These are phyloP conservation scores for Suillus sp. DNA, from an alignment of 768 basidiomycete species.

Conservation along the genomic window DNA sequence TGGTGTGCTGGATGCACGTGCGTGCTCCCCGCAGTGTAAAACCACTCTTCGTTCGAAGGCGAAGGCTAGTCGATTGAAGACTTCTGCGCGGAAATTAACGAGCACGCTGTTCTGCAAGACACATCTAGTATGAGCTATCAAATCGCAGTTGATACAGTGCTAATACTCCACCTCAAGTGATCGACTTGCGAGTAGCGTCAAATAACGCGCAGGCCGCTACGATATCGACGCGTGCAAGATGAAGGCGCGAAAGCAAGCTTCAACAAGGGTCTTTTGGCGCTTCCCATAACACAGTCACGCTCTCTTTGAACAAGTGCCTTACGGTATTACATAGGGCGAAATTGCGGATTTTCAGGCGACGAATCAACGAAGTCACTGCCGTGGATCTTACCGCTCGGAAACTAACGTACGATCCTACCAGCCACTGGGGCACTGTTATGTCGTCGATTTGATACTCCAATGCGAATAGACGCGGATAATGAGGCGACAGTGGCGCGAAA, in stretches of 20 bases:
- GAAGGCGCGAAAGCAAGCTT: not conserved
- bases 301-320: not conserved
- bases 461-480: not conserved
- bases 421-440: not conserved
- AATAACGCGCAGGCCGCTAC: not conserved
- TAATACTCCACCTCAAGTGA: not conserved
- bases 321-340: not conserved
- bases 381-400: not conserved
- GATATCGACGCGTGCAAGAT: not conserved
- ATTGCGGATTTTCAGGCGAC: not conserved
- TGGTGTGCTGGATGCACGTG: not conserved
- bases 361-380: not conserved
- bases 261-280: not conserved
- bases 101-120: not conserved
- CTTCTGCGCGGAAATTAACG: not conserved
- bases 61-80: not conserved
- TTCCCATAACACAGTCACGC: not conserved
- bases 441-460: slow-evolving; percentile 1
- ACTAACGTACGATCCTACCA: not conserved
- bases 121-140: not conserved
- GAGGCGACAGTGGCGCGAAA: not conserved
- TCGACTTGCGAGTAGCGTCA: not conserved
- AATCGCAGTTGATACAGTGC: not conserved
- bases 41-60: not conserved
- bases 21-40: not conserved